Evolutionary conservation across 805 yeast genomes (phyloP), one percentile per base, ranked within the genome.

Genomic region (Saturnispora sanitii): DNA sequence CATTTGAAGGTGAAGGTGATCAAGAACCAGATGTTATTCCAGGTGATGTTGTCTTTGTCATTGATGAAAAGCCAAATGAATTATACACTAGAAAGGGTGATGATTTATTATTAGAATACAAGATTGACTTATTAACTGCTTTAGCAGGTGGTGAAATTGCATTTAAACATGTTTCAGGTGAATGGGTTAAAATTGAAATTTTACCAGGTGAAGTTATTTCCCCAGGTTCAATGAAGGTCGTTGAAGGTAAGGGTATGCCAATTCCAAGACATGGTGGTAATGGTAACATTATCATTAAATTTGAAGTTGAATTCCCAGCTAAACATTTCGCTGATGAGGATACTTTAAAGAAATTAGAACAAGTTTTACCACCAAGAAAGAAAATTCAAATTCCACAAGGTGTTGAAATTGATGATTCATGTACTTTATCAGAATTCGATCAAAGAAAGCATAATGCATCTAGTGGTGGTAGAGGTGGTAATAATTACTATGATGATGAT

Each of bases 231-330:
- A 68, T 79, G 54, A 88, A 86, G 66, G 86, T 86, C 41, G 67
- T 92, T 48, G 86, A 82, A 52, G 85, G 79, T 55, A 88, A 90
- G 65, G 99, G 99, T 78, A 92, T 92, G 98, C 99, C 98, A 51
- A 68, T 90, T 50, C 80, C 72, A 66, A 79, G 92, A 66, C 80
- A 75, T 60, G 95, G 95, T 61, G 85, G 87, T 48, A 71, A 62
- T 55, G 99, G 99, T 65, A 77, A 86, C 67, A 72, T 92, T 67
- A 77, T 84, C 55, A 67, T 92, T 52, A 80, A 83, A 59, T 92
- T 92, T 66, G 78, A 77, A 49, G 74, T 92, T 55, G 86, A 82
- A 59, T 92, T 92, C 85, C 99, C 99, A 49, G 58, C 60, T 40
- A 64, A 70, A 40, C 72, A 79, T 57, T 86, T 84, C 59, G 72